Base-by-base conservation (phyloP, 2,329 filamentous ascomycete genomes). In the Diaporthe capsici region DNA sequence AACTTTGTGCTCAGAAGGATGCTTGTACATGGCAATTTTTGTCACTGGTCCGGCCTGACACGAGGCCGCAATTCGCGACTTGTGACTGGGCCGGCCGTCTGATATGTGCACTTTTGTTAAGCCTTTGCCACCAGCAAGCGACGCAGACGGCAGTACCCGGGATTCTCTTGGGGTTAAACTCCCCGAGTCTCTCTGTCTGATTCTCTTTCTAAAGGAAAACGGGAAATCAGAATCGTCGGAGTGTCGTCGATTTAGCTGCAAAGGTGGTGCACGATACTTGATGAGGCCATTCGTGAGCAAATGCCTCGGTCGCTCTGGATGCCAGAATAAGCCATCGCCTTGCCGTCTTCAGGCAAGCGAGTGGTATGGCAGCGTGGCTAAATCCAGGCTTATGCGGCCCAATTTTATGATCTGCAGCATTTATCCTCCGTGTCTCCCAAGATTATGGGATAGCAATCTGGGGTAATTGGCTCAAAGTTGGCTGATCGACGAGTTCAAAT, bases 11-110 rank as follows among this genome's bases (percentile, higher is more conserved):
- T 34, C 15, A 12, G 7, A 42, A 39, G 3, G 15, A 70, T 42
- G 13, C 13, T 42, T 25, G 28, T 25, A n/a, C 22, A 12, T 31
- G 9, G 6, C 39, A 2, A 28, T 20, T 22, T 3, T 10, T 28
- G 15, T n/a, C 22, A 42, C 65, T 28, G 47, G 47, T 28, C 13
- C 22, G 13, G 15, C n/a, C 65, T 70, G 34, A 42, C 34, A 55
- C 49, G 22, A 7, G 49, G 25, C 15, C 10, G 44, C 9, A 5
- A 7, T 8, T 9, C 8, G 31, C 65, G 47, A 68, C n/a, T 12
- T 53, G 12, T 68, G 65, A 68, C 15, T 68, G 47, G 65, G 31
- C 65, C 12, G 13, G 17, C 22, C 47, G 47, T 68, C 65, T 53
- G 44, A 51, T 28, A 53, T 15, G 1, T 25, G 42, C 13, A 28